A percentile compares a stretch with the other conserved stretches of the same genome.
Evolutionary conservation across 2,329 filamentous ascomycete species (phyloP).

Genomic region (Aspergillus quadrilineatus): DNA sequence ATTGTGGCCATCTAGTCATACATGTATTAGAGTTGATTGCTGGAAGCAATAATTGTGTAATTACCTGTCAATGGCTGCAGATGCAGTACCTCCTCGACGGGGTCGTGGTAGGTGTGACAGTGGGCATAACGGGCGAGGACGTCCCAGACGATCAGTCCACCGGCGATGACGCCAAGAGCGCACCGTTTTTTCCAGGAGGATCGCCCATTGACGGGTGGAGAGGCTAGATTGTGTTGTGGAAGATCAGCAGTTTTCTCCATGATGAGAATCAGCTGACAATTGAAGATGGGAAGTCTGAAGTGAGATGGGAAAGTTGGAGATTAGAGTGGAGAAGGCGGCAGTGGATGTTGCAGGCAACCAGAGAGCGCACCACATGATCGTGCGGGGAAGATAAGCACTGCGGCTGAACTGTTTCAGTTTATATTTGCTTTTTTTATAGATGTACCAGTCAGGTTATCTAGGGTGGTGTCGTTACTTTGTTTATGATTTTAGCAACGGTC

Average conservation of each 20-base stretch:
- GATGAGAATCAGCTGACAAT: neutral
- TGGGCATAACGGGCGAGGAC: neutral
- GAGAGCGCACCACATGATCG: too few species aligned
- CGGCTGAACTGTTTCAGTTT: too few species aligned
- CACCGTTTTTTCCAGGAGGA: constrained; percentile 9
- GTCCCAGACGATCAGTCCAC: constrained; percentile 1
- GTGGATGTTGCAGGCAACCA: too few species aligned
- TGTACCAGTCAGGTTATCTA: too few species aligned
- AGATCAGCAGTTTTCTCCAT: constrained; percentile 9
- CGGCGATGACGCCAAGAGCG: constrained; percentile 2
- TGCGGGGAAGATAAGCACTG: too few species aligned
- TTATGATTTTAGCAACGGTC: neutral
- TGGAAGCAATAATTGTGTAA: neutral
- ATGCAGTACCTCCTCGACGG: constrained; percentile 9
- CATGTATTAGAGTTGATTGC: neutral
- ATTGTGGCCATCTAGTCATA: constrained; percentile 75
- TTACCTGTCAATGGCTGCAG: constrained; percentile 14
- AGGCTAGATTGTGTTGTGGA: neutral
- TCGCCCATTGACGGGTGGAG: neutral
- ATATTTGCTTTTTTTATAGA: too few species aligned
- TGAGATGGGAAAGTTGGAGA: neutral
- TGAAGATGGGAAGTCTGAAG: neutral
- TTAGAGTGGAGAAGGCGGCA: neutral
- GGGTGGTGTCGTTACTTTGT: too few species aligned
- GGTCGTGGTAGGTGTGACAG: neutral